Percentiles rank a stretch among this genome's conserved stretches.
These are phyloP conservation scores for Nemania sp. DNA, from an alignment of 2,329 filamentous ascomycete species.

Conservation along the genomic window DNA sequence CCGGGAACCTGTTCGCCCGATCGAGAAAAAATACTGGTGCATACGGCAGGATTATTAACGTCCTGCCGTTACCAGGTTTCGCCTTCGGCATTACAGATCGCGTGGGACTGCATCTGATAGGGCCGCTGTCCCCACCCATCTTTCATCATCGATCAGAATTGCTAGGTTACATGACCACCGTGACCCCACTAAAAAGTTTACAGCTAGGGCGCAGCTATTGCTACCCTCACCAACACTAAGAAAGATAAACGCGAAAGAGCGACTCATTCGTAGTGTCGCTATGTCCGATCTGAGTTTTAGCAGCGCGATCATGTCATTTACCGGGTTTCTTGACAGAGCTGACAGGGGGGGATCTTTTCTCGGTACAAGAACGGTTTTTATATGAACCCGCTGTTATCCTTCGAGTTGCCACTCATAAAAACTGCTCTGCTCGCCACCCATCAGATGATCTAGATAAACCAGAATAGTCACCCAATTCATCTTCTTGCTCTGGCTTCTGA, in stretches of 20 bases:
- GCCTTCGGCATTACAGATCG: no score
- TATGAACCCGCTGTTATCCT: slow-evolving; percentile 11
- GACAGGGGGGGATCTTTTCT: not conserved
- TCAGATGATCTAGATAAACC: no score
- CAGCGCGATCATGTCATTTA: slow-evolving; percentile 3
- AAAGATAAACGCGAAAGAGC: slow-evolving; percentile 16
- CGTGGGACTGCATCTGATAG: no score
- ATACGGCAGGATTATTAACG: slow-evolving; percentile 11
- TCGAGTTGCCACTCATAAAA: slow-evolving; percentile 6
- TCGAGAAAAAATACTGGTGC: no score
- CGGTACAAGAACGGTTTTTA: not conserved
- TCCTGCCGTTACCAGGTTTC: not conserved
- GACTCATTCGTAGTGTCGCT: slow-evolving; percentile 5
- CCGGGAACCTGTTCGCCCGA: not conserved
- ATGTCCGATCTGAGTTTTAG: slow-evolving; percentile 7
- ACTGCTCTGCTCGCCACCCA: not conserved
- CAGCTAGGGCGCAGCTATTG: not conserved
- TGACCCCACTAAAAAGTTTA: slow-evolving; percentile 1
- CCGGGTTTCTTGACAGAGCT: not conserved
- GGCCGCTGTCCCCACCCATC: no score
- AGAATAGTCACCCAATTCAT: no score
- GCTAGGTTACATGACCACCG: not conserved
- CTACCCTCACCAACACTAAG: not conserved
- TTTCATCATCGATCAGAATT: slow-evolving; percentile 15
- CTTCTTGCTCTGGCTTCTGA: no score